Conservation (phyloP, 1,139 yeast genomes). For the Saccharomyces hybrid region DNA sequence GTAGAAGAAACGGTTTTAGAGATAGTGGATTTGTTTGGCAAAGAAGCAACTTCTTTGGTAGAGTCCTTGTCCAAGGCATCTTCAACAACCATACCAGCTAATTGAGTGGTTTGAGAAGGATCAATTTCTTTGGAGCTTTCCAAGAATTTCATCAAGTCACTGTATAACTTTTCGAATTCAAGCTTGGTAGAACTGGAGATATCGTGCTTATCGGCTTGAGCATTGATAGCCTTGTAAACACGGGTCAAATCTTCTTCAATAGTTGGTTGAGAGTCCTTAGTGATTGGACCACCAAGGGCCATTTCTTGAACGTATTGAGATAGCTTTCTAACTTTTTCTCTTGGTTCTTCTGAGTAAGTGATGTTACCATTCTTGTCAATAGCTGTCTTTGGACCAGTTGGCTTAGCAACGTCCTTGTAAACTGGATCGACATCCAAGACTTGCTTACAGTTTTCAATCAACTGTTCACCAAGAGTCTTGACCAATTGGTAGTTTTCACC, state of each 20-base stretch:
- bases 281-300: constrained; percentile 90
- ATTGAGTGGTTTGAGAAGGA: constrained; percentile 36
- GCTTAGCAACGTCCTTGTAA: constrained; percentile 86
- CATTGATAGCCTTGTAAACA: constrained; percentile 73
- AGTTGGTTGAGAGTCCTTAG: constrained; percentile 59
- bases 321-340: constrained; percentile 86
- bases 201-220: constrained; percentile 42
- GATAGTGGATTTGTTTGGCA: constrained; percentile 63
- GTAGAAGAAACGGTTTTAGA: constrained; percentile 66
- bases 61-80: constrained; percentile 49
- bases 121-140: constrained; percentile 59
- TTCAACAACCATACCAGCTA: constrained; percentile 34
- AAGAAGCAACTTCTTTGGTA: constrained; percentile 77
- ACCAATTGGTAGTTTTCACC: constrained; percentile 89
- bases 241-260: constrained; percentile 75
- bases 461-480: constrained; percentile 81
- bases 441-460: constrained; percentile 91
- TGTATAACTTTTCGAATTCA: constrained; percentile 74
- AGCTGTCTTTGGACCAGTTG: constrained; percentile 89
- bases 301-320: constrained; percentile 94
- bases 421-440: constrained; percentile 78
- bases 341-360: constrained; percentile 72
- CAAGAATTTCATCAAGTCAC: constrained; percentile 67
- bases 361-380: constrained; percentile 85
- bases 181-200: constrained; percentile 54